Base-by-base conservation (phyloP, 768 basidiomycete genomes). In the Pluteus cervinus region DNA sequence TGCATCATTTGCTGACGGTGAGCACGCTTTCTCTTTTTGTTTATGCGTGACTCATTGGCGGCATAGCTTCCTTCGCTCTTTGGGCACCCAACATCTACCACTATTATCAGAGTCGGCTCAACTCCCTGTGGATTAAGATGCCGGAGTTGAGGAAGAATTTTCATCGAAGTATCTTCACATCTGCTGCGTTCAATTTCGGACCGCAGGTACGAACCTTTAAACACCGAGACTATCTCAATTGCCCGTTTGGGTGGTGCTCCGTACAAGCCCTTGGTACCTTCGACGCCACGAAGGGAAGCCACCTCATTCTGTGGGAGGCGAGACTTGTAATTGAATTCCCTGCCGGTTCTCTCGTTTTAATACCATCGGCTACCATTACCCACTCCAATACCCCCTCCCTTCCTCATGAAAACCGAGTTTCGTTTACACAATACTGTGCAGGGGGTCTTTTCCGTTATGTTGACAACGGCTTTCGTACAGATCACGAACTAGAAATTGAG, bases 111-210 rank as follows among this genome's bases (percentile, higher is more conserved):
- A n/a, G n/a, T n/a, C n/a, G n/a, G n/a, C n/a, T n/a, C n/a, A n/a
- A n/a, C n/a, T n/a, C n/a, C n/a, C n/a, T n/a, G n/a, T n/a, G n/a
- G n/a, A n/a, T n/a, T n/a, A n/a, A n/a, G n/a, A n/a, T n/a, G n/a
- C n/a, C n/a, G n/a, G n/a, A n/a, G n/a, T n/a, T n/a, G n/a, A n/a
- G n/a, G n/a, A n/a, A n/a, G n/a, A n/a, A n/a, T n/a, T n/a, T n/a
- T n/a, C n/a, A n/a, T n/a, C n/a, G n/a, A 22, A 35, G 34, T 20
- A 22, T 35, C 15, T 35, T 17, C 20, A 6, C 34, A 7, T 6
- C 11, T 17, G 34, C 21, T 6, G 21, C 51, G 1, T 56, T 65
- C 46, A 62, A 65, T 37, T 48, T 62, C 12, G 57, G 57, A 1
- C 40, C 40, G 0, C 29, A 35, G 0, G 47, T 47, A 0, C 30